Evolutionary conservation across 495 filamentous ascomycete genomes (phyloP).

Genomic region (Diplogelasinospora grovesii): DNA sequence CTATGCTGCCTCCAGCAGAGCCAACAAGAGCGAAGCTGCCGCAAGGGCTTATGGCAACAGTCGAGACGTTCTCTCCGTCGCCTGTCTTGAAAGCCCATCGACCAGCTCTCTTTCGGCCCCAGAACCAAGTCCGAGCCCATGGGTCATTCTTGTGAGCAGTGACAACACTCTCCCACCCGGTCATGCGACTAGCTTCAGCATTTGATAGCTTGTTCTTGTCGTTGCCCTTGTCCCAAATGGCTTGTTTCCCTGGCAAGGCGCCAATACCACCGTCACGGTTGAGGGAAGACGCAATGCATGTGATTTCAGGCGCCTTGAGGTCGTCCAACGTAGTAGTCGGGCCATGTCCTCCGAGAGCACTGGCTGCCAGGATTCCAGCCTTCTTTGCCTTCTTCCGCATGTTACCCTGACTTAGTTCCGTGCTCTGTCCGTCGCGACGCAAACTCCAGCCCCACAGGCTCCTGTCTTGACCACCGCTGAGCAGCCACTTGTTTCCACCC

Average conservation of each 20-base stretch:
- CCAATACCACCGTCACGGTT: constrained; percentile 93
- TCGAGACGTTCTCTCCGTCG: constrained; percentile 78
- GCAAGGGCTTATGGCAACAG: constrained; percentile 80
- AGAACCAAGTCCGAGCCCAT: constrained; percentile 91
- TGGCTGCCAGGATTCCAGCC: constrained; percentile 54
- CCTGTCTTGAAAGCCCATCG: constrained; percentile 87
- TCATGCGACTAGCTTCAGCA: constrained; percentile 57
- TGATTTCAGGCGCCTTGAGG: constrained; percentile 83
- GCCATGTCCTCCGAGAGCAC: constrained; percentile 37
- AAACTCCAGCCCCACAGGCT: constrained; percentile 95
- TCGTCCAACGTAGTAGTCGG: constrained; percentile 57
- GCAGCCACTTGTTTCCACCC: constrained; percentile 83
- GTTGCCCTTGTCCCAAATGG: constrained; percentile 70
- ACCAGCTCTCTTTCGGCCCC: constrained; percentile 86
- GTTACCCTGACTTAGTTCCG: constrained; percentile 85
- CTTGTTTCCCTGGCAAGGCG: constrained; percentile 57
- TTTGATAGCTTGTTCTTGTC: constrained; percentile 50
- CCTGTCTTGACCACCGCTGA: constrained; percentile 79
- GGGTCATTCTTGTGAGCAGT: constrained; percentile 87
- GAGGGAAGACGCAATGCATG: constrained; percentile 79
- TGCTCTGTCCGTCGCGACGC: constrained; percentile 87
- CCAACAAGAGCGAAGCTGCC: constrained; percentile 93
- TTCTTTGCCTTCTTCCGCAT: constrained; percentile 81
- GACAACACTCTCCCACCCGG: constrained; percentile 94
- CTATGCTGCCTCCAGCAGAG: constrained; percentile 70